phyloP scores from a whole-genome alignment of 2,329 filamentous ascomycete genomes.

The Fusarium sulawesiense region DNA sequence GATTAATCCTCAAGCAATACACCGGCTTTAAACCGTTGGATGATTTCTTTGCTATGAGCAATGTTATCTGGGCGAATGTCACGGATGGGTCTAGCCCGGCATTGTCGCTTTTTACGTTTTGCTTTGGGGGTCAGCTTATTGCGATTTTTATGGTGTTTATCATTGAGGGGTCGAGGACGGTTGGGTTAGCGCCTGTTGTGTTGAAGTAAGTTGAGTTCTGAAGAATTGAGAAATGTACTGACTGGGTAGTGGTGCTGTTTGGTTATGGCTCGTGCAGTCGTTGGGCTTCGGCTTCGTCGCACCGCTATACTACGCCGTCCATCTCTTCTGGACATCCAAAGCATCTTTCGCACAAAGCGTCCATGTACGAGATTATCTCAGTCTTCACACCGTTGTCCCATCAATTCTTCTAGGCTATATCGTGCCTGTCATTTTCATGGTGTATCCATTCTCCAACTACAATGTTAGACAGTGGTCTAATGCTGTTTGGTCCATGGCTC shows the following conservation, averaged over 20 bases:
- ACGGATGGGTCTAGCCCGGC: conserved; percentile 40
- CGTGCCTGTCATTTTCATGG: conserved; percentile 29
- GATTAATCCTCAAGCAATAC: conserved; percentile 35
- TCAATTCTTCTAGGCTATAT: conserved; percentile 42
- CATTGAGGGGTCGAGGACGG: conserved; percentile 34
- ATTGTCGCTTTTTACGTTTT: conserved; percentile 37
- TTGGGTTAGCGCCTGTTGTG: conserved; percentile 19
- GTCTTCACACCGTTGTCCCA: conserved; percentile 33
- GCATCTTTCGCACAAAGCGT: conserved; percentile 17
- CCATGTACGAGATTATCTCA: conserved; percentile 33
- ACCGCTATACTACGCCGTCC: conserved; percentile 38
- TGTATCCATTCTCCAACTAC: conserved; percentile 34
- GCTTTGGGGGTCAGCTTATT: conserved; percentile 41
- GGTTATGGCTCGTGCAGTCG: conserved; percentile 38
- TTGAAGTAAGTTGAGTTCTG: conserved; percentile 40
- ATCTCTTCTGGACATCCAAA: conserved; percentile 37
- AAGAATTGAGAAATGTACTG: too few species aligned
- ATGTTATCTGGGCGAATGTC: conserved; percentile 42
- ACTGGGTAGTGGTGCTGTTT: conserved; percentile 34
- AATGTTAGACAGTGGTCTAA: conserved; percentile 39
- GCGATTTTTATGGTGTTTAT: conserved; percentile 36
- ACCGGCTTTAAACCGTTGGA: conserved; percentile 35
- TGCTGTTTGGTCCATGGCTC: conserved; percentile 41
- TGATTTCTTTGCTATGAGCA: conserved; percentile 26
- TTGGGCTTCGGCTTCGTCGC: conserved; percentile 41